A percentile compares a stretch with the other conserved stretches of the same genome.
phyloP scores from a whole-genome alignment of 768 basidiomycete genomes.

The Dictyophora rubrovolvata region DNA sequence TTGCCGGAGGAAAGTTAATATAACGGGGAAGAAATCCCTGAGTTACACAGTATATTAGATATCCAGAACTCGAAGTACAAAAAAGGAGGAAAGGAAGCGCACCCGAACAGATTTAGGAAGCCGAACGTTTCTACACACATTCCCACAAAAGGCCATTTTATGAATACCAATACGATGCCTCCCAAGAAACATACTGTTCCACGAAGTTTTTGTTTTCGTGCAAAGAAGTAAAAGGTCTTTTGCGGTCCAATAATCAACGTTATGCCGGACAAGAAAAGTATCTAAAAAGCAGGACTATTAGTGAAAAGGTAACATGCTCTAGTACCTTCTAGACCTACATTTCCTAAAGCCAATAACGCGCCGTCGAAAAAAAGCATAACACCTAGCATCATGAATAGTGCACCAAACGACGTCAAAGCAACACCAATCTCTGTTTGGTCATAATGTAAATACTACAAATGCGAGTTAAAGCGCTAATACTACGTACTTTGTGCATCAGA shows the following conservation, averaged over 20 bases:
- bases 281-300: conserved; percentile 33
- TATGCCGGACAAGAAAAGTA: conserved; percentile 88
- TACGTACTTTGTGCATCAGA: conserved; percentile 40
- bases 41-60: neutral
- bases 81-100: conserved; percentile 16
- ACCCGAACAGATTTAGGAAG: conserved; percentile 98
- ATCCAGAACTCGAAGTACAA: neutral
- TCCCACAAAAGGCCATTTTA: conserved; percentile 92
- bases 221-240: conserved; percentile 98
- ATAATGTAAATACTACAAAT: neutral
- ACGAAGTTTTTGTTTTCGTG: conserved; percentile 87
- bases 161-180: conserved; percentile 85
- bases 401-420: conserved; percentile 91
- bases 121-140: conserved; percentile 93
- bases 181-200: conserved; percentile 84
- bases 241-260: conserved; percentile 95
- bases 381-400: conserved; percentile 91
- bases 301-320: conserved; percentile 4
- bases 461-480: neutral
- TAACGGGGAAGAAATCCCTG: conserved; percentile 99
- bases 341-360: conserved; percentile 91
- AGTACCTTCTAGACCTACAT: conserved; percentile 43
- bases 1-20: conserved; percentile 93
- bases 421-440: conserved; percentile 86
- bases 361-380: conserved; percentile 96